Evolutionary conservation across 257 asterid species (phyloP), one percentile per base, ranked within the genome.

Genomic region (Solanum bulbocastanum): DNA sequence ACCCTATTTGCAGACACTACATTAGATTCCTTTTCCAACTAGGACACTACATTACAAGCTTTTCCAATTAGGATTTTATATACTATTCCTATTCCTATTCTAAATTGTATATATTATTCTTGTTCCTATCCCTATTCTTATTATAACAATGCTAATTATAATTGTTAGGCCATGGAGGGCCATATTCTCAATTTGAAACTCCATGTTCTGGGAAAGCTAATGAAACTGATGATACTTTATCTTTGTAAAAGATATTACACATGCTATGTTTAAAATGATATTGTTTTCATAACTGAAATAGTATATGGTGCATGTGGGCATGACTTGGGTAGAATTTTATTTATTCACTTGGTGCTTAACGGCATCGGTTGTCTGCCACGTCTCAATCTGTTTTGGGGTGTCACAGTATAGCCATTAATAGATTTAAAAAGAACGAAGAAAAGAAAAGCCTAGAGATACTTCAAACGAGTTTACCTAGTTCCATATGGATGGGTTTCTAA

Each of bases 401-500:
- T 74, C 52, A 74, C 52, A 37, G 30, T 49, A 46, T 9, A 81
- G 27, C 42, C 68, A 46, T 81, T 46, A 49, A 52, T 10, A 81
- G 30, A 46, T 49, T 46, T 49, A 49, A 44, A 81, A 78, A 81
- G n/a, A 18, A 49, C 10, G 68, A 46, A 81, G 66, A 81, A 81
- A 79, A 81, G 66, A 81, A 81, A 81, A 49, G 10, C 69, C 42
- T 81, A 30, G 40, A 46, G 85, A 49, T 81, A 30, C 30, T 16
- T 46, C 85, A 81, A 49, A 81, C 12, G 62, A 81, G 68, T 18
- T 74, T 49, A 85, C 83, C 91, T 93, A 97, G 90, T 83, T 96
- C 99, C 99, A 97, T 76, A 97, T 94, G 90, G 94, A 93, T 82
- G 98, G 99, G 88, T 95, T 96, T 93, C 96, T 93, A 85, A 96